Conservation (phyloP, 495 filamentous ascomycete species). For the Cercophora newfieldiana region DNA sequence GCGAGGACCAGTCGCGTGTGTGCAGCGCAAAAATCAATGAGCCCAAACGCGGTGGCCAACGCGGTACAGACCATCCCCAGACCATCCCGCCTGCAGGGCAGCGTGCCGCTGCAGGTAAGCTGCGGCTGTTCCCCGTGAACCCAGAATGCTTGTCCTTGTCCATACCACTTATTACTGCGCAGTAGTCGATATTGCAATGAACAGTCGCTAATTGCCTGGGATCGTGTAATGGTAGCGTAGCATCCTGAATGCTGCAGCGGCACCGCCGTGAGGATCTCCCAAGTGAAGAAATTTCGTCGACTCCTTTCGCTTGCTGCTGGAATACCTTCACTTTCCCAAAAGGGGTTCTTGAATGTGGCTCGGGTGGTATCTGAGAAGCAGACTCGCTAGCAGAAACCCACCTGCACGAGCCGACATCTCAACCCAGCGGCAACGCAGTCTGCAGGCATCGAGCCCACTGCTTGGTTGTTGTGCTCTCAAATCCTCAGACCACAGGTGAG, state of each 20-base stretch:
- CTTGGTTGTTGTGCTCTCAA: not conserved
- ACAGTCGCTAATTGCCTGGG: not conserved
- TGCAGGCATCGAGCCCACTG: too few relatives aligned
- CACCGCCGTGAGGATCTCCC: not conserved
- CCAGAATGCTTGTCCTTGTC: not conserved
- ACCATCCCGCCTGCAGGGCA: conserved; percentile 17
- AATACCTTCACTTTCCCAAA: not conserved
- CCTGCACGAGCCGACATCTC: not conserved
- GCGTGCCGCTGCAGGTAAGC: conserved; percentile 13
- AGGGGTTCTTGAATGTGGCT: not conserved
- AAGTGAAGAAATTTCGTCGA: not conserved
- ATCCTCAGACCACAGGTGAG: not conserved
- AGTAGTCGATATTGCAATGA: not conserved
- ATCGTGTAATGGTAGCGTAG: not conserved
- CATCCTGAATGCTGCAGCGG: not conserved
- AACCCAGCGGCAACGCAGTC: not conserved
- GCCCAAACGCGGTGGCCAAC: not conserved
- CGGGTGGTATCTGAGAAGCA: not conserved
- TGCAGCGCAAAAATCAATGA: not conserved
- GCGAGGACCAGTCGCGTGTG: not conserved
- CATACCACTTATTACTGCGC: not conserved
- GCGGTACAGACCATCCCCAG: not conserved
- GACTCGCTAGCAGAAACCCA: not conserved
- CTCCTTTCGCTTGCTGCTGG: not conserved
- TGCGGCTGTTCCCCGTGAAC: conserved; percentile 6